phyloP scores from a whole-genome alignment of 1,139 yeast genomes.

The Zygoascus sp. region DNA sequence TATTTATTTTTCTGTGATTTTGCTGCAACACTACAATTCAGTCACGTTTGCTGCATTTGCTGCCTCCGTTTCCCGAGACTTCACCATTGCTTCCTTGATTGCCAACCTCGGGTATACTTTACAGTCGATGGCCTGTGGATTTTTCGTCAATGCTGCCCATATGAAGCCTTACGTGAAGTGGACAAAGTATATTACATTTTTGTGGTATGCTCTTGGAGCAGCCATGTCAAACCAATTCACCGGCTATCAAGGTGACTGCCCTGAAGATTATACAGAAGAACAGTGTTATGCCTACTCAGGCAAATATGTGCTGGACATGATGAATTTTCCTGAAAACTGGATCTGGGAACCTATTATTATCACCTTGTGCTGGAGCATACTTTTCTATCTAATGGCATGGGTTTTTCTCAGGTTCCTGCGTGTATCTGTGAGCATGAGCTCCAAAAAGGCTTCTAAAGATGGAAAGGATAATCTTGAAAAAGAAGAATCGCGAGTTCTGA shows the following conservation, averaged over 20 bases:
- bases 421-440: slow-evolving; percentile 42
- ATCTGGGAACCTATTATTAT: slow-evolving; percentile 60
- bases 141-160: slow-evolving; percentile 64
- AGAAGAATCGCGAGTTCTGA: not conserved
- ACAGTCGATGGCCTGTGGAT: slow-evolving; percentile 78
- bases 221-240: slow-evolving; percentile 61
- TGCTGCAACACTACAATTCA: slow-evolving; percentile 55
- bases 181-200: slow-evolving; percentile 69
- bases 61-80: slow-evolving; percentile 60
- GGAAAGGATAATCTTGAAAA: slow-evolving; percentile 6
- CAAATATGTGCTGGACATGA: slow-evolving; percentile 45
- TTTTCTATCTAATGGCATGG: slow-evolving; percentile 49
- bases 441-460: slow-evolving; percentile 5
- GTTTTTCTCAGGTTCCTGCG: slow-evolving; percentile 41
- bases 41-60: slow-evolving; percentile 53
- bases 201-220: slow-evolving; percentile 78
- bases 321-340: slow-evolving; percentile 68
- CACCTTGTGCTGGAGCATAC: slow-evolving; percentile 55
- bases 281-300: slow-evolving; percentile 47
- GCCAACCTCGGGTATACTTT: slow-evolving; percentile 63
- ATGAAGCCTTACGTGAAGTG: slow-evolving; percentile 87
- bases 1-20: slow-evolving; percentile 53
- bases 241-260: slow-evolving; percentile 56
- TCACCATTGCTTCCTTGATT: slow-evolving; percentile 58
- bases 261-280: slow-evolving; percentile 38